A percentile compares a stretch with the other conserved stretches of the same genome.
These are phyloP conservation scores for Styphnolobium japonicum DNA, from an alignment of 306 rosid species.

Conservation along the genomic window DNA sequence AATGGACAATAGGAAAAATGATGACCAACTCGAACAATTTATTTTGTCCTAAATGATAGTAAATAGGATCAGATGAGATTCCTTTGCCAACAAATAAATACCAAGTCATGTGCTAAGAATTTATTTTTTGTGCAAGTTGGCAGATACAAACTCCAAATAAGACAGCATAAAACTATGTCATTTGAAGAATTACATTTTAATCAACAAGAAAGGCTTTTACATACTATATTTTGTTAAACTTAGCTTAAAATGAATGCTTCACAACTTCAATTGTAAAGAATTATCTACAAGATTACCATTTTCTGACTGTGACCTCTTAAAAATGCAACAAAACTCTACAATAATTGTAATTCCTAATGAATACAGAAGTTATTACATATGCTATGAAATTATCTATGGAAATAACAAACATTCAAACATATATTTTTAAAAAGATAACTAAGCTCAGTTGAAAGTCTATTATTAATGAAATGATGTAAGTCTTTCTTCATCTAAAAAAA, in stretches of 20 bases:
- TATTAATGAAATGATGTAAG: too few relatives aligned
- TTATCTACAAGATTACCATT: background rate
- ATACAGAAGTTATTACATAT: background rate
- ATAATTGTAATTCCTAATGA: background rate
- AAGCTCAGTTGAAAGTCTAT: too few relatives aligned
- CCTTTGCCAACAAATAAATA: background rate
- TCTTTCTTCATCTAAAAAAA: too few relatives aligned
- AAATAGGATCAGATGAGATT: background rate
- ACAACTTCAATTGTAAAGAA: background rate
- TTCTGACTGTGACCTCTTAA: background rate
- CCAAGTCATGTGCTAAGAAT: background rate
- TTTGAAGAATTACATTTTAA: conserved; percentile 5
- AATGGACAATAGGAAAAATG: background rate
- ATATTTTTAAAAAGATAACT: background rate
- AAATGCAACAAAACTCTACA: background rate
- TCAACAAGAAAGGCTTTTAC: background rate
- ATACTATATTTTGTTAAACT: background rate
- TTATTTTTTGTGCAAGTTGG: background rate
- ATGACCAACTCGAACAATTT: conserved; percentile 6
- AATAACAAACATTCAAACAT: background rate
- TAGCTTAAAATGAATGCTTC: background rate
- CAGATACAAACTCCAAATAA: background rate
- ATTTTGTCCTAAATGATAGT: background rate
- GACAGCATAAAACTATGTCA: background rate
- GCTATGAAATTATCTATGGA: background rate